phyloP scores from a whole-genome alignment of 371 early-diverging fungal species.

The Mortierella sp. region DNA sequence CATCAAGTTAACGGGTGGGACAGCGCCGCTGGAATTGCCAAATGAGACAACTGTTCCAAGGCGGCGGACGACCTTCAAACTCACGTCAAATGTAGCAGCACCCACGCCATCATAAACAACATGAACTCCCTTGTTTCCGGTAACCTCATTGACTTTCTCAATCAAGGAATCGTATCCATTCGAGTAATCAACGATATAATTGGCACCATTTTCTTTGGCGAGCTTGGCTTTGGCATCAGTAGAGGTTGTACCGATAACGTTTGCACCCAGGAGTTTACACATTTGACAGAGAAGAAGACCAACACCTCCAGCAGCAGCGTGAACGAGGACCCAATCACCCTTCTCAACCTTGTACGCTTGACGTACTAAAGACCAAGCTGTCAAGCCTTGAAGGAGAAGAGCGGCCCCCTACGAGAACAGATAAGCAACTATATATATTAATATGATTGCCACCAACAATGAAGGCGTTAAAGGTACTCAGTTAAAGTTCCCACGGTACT shows the following conservation, averaged over 20 bases:
- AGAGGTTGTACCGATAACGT: slow-evolving; percentile 93
- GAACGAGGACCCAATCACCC: slow-evolving; percentile 86
- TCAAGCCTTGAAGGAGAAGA: slow-evolving; percentile 79
- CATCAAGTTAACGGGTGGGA: slow-evolving; percentile 80
- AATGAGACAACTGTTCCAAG: slow-evolving; percentile 90
- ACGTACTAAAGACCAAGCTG: slow-evolving; percentile 84
- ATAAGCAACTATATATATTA: neutral
- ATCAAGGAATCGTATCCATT: slow-evolving; percentile 68
- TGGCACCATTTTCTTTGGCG: slow-evolving; percentile 81
- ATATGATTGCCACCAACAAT: neutral
- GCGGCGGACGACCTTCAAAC: slow-evolving; percentile 78
- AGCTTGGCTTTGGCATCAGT: slow-evolving; percentile 83
- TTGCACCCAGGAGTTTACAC: slow-evolving; percentile 83
- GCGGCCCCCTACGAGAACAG: slow-evolving; percentile 66
- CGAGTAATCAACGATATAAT: slow-evolving; percentile 83
- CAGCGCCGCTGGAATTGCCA: slow-evolving; percentile 93
- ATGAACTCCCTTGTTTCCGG: slow-evolving; percentile 82
- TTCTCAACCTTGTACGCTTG: slow-evolving; percentile 80
- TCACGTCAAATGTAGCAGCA: slow-evolving; percentile 85
- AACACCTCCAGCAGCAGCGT: slow-evolving; percentile 95
- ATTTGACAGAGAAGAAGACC: slow-evolving; percentile 85
- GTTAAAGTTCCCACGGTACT: slow-evolving; percentile 28
- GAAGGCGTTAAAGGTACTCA: neutral
- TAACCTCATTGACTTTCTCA: slow-evolving; percentile 81
- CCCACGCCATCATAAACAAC: slow-evolving; percentile 96